phyloP scores from a whole-genome alignment of 106 monocot genomes.

The Phalaenopsis equestris region DNA sequence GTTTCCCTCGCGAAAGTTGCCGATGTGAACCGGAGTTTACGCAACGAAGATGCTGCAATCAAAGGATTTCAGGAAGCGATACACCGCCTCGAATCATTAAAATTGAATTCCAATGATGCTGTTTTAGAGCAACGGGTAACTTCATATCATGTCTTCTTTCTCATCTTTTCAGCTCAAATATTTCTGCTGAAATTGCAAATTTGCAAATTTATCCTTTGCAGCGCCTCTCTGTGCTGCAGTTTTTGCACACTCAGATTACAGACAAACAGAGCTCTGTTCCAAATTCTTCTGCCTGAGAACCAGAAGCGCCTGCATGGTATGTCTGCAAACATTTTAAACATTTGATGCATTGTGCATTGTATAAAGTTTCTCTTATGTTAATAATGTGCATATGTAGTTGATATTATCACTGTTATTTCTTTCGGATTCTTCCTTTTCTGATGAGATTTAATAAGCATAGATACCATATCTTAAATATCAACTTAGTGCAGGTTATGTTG shows the following conservation, averaged over 20 bases:
- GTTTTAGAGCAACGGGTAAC: conserved; percentile 62
- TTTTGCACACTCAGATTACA: conserved; percentile 52
- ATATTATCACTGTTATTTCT: background rate
- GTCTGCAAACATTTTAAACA: background rate
- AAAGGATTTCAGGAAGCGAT: conserved; percentile 78
- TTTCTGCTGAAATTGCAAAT: background rate
- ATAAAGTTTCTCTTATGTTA: background rate
- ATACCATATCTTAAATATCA: too few relatives aligned
- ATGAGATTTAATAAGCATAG: too few relatives aligned
- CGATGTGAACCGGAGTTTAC: conserved; percentile 74
- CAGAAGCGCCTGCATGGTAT: background rate
- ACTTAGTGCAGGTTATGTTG: too few relatives aligned
- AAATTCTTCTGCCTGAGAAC: conserved; percentile 9
- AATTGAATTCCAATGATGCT: conserved; percentile 49
- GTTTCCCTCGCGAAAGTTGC: conserved; percentile 95
- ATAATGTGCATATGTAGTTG: background rate
- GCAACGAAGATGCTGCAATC: conserved; percentile 51
- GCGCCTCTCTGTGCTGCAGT: conserved; percentile 64
- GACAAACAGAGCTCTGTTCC: conserved; percentile 23
- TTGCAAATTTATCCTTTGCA: conserved; percentile 19
- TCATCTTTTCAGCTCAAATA: background rate
- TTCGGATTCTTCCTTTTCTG: too few relatives aligned
- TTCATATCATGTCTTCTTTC: background rate
- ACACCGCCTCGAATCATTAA: conserved; percentile 66
- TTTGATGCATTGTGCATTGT: background rate